phyloP scores from a whole-genome alignment of 2,329 filamentous ascomycete genomes.

The Parastagonospora nodorum region DNA sequence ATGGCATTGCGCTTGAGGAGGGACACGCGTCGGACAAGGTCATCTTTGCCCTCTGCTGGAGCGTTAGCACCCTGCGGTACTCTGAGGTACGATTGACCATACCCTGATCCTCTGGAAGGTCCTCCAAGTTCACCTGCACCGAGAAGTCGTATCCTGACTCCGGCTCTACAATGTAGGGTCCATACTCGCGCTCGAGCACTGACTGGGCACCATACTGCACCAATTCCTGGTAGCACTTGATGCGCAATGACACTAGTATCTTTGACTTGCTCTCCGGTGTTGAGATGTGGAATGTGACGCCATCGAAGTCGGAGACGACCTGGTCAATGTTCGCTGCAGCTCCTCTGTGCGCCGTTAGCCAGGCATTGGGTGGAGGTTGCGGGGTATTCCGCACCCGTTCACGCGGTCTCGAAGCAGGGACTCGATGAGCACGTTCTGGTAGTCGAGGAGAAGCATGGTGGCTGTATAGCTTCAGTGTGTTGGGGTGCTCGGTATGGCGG shows the following conservation, averaged over 20 bases:
- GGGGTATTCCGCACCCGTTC: conserved; percentile 67
- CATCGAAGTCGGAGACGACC: conserved; percentile 98
- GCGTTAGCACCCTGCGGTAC: conserved; percentile 20
- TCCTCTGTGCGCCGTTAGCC: conserved; percentile 63
- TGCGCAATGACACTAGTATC: conserved; percentile 91
- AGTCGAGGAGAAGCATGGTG: conserved; percentile 90
- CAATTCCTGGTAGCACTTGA: conserved; percentile 93
- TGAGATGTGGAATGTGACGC: conserved; percentile 97
- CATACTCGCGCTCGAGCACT: conserved; percentile 93
- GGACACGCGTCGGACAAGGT: conserved; percentile 83
- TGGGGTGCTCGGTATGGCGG: conserved; percentile 19
- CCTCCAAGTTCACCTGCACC: conserved; percentile 84
- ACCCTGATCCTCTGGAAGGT: conserved; percentile 80
- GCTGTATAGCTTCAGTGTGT: conserved; percentile 12
- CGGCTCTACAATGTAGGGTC: conserved; percentile 82
- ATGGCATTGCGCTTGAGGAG: conserved; percentile 97
- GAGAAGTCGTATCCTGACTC: conserved; percentile 97
- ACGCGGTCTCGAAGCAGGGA: conserved; percentile 95
- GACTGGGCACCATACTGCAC: conserved; percentile 90
- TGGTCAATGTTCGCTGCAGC: conserved; percentile 91
- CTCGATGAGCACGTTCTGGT: conserved; percentile 98
- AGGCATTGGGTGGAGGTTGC: conserved; percentile 37
- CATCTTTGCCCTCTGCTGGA: conserved; percentile 76
- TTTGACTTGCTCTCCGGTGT: conserved; percentile 92
- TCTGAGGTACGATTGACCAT: conserved; percentile 11